Evolutionary conservation across 2,329 filamentous ascomycete genomes (phyloP).

Genomic region (Penicillium sp.): DNA sequence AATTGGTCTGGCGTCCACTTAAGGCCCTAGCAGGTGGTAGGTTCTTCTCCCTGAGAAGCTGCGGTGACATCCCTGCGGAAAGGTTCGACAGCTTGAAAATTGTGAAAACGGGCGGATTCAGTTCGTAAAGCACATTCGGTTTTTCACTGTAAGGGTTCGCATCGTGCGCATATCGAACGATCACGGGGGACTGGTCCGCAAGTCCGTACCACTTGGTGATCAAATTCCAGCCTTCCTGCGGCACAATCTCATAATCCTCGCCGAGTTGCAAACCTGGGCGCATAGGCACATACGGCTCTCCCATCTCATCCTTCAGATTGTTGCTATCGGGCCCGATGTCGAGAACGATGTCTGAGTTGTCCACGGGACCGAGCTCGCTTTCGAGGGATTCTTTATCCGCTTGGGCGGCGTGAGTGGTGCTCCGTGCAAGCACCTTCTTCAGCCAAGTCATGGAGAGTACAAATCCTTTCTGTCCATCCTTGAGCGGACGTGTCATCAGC

Average conservation of each 20-base stretch:
- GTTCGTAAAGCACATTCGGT: constrained; percentile 72
- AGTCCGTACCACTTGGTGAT: constrained; percentile 80
- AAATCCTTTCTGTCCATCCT: constrained; percentile 72
- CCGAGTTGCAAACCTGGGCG: constrained; percentile 61
- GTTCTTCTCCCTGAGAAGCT: constrained; percentile 59
- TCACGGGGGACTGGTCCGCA: constrained; percentile 64
- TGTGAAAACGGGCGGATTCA: constrained; percentile 79
- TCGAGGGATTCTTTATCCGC: constrained; percentile 59
- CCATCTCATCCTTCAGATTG: constrained; percentile 46
- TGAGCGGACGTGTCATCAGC: constrained; percentile 54
- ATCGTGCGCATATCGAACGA: constrained; percentile 74
- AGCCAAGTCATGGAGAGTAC: constrained; percentile 80
- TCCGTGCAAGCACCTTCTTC: constrained; percentile 65
- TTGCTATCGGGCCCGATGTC: constrained; percentile 47
- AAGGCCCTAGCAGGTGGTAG: constrained; percentile 64
- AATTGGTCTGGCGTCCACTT: constrained; percentile 67
- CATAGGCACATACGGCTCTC: constrained; percentile 65
- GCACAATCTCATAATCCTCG: constrained; percentile 75
- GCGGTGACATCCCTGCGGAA: constrained; percentile 57
- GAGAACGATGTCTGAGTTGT: constrained; percentile 79
- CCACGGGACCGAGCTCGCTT: constrained; percentile 71
- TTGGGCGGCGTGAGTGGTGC: constrained; percentile 55
- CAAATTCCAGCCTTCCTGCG: constrained; percentile 75
- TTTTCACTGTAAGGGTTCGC: constrained; percentile 55
- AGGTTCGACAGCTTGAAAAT: constrained; percentile 71